Evolutionary conservation across 31 red algal species (phyloP).

Genomic region (Bonnemaisonia californica): DNA sequence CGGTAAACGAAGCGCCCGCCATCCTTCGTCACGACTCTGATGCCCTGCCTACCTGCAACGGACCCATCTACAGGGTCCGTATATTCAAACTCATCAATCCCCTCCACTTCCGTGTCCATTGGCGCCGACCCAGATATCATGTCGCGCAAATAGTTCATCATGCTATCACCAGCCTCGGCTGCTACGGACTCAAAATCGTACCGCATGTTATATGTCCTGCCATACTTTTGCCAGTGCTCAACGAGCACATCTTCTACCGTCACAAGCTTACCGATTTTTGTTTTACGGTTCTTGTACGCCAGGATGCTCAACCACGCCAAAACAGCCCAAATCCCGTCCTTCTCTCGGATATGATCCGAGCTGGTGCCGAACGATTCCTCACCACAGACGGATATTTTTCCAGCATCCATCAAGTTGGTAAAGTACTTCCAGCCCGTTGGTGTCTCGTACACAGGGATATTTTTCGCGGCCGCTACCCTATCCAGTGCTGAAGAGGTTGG

Average conservation of each 20-base stretch:
- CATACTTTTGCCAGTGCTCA: constrained; percentile 73
- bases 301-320: constrained; percentile 81
- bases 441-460: constrained; percentile 60
- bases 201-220: constrained; percentile 60
- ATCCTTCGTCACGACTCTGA: constrained; percentile 47
- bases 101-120: neutral
- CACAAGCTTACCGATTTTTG: constrained; percentile 24
- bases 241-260: constrained; percentile 61
- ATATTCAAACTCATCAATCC: constrained; percentile 65
- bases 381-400: constrained; percentile 61
- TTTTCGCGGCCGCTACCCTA: constrained; percentile 51
- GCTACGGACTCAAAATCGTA: constrained; percentile 63
- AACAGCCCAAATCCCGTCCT: constrained; percentile 79
- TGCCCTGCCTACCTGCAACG: constrained; percentile 50
- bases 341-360: constrained; percentile 79
- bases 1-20: constrained; percentile 51
- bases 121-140: neutral
- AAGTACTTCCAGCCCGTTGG: constrained; percentile 92
- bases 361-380: constrained; percentile 83
- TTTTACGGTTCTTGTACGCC: constrained; percentile 63
- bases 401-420: constrained; percentile 72
- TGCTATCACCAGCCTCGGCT: constrained; percentile 17
- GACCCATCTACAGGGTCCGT: constrained; percentile 71
- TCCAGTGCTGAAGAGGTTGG: constrained; percentile 78
- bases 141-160: constrained; percentile 41